Conservation (phyloP, 139 green algal genomes). For the Chlamydomonas sphaeroides region DNA sequence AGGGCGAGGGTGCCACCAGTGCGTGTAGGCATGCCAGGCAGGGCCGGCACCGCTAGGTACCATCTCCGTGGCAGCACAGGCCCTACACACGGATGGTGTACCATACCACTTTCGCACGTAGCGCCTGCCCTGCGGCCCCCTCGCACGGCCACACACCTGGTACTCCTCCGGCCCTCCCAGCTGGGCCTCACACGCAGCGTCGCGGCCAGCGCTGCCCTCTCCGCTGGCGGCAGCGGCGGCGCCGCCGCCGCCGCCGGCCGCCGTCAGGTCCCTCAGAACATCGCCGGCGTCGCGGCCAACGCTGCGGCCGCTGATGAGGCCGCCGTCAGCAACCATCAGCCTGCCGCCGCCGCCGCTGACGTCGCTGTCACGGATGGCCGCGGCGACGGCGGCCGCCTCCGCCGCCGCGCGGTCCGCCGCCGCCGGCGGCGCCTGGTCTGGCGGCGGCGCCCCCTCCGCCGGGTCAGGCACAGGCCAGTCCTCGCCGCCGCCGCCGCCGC, state of each 20-base stretch:
- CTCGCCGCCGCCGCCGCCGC: too few species aligned
- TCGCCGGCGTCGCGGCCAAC: not conserved
- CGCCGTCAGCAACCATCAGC: constrained; percentile 3
- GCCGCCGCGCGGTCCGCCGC: not conserved
- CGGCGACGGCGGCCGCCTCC: too few species aligned
- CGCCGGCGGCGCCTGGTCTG: not conserved
- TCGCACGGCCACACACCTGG: too few species aligned
- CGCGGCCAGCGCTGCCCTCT: too few species aligned
- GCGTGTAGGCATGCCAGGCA: too few species aligned
- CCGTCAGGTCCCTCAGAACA: constrained; percentile 9
- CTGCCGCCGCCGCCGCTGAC: not conserved
- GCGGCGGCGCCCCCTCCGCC: not conserved
- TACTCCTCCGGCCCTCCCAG: too few species aligned
- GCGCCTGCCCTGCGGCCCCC: too few species aligned
- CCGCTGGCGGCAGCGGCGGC: not conserved
- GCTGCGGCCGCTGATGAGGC: constrained; percentile 12
- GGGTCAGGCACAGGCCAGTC: not conserved
- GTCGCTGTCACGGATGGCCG: not conserved
- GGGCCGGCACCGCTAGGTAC: too few species aligned
- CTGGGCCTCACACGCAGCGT: too few species aligned
- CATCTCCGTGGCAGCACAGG: too few species aligned
- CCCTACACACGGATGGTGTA: too few species aligned
- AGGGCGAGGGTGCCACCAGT: not conserved
- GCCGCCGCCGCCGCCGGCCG: not conserved
- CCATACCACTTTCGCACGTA: too few species aligned